Evolutionary conservation across 441 rosid species (phyloP).

Genomic region (Euphorbia neoarborescens): DNA sequence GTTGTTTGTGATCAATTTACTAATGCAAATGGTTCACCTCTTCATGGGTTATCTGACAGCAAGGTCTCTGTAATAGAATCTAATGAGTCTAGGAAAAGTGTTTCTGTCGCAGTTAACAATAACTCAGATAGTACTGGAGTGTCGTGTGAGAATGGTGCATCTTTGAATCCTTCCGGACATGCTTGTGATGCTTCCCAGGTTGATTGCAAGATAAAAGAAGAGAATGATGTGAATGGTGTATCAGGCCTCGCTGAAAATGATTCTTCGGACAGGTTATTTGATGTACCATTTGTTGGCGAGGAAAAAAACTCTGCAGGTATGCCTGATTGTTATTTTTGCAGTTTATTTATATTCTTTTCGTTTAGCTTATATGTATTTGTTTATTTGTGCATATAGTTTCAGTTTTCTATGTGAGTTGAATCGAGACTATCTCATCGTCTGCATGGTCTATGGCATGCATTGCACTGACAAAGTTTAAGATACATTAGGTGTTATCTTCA

Average conservation of each 20-base stretch:
- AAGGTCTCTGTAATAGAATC: constrained; percentile 48
- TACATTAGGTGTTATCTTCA: not conserved
- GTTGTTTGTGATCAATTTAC: constrained; percentile 60
- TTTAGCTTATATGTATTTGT: not conserved
- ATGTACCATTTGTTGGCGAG: constrained; percentile 71
- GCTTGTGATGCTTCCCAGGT: constrained; percentile 38
- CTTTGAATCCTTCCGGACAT: constrained; percentile 39
- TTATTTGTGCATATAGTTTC: not conserved
- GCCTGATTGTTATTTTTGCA: constrained; percentile 16
- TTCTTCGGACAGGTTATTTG: constrained; percentile 51
- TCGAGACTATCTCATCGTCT: not conserved
- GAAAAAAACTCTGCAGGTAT: constrained; percentile 65
- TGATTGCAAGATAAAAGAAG: constrained; percentile 37
- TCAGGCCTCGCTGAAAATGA: constrained; percentile 43
- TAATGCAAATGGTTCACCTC: constrained; percentile 42
- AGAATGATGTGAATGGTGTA: constrained; percentile 42
- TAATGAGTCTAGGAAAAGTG: constrained; percentile 50
- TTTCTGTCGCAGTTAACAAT: constrained; percentile 36
- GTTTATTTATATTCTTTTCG: too few species aligned
- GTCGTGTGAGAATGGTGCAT: constrained; percentile 54
- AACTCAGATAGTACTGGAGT: constrained; percentile 63
- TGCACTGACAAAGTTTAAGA: not conserved
- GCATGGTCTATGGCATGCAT: not conserved
- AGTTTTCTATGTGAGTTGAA: not conserved
- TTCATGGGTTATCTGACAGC: constrained; percentile 46